These are phyloP conservation scores for Penium margaritaceum DNA, from an alignment of 139 green algal genomes.

Conservation along the genomic window DNA sequence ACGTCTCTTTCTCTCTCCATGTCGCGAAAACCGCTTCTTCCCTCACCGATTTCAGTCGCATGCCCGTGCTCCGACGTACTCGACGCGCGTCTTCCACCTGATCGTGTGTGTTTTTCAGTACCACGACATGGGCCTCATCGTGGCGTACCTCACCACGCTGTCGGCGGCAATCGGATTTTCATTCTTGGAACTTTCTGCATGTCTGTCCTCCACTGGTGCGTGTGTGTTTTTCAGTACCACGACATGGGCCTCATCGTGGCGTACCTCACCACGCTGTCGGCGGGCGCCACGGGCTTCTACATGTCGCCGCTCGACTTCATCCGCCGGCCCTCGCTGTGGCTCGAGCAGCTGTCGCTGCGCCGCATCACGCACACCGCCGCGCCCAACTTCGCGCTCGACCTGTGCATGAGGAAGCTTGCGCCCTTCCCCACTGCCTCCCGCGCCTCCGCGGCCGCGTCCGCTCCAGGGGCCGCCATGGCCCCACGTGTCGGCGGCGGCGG, in stretches of 20 bases:
- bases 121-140: slow-evolving; percentile 53
- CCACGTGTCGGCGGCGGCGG: too few relatives aligned
- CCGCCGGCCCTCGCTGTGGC: slow-evolving; percentile 12
- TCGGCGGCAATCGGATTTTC: too few relatives aligned
- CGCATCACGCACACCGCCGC: slow-evolving; percentile 26
- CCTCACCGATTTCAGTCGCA: too few relatives aligned
- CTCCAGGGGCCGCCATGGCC: too few relatives aligned
- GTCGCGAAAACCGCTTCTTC: too few relatives aligned
- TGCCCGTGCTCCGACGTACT: too few relatives aligned
- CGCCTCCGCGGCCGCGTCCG: neutral
- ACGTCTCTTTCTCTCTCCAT: too few relatives aligned
- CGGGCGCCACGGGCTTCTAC: slow-evolving; percentile 16
- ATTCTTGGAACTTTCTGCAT: too few relatives aligned
- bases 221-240: slow-evolving; percentile 54
- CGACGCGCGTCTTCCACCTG: too few relatives aligned
- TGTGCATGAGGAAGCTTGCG: slow-evolving; percentile 12
- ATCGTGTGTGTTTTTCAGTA: too few relatives aligned
- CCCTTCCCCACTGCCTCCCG: neutral
- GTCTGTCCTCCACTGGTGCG: too few relatives aligned
- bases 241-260: slow-evolving; percentile 50
- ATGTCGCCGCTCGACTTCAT: slow-evolving; percentile 36
- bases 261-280: neutral
- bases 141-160: slow-evolving; percentile 11
- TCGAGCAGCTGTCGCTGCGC: slow-evolving; percentile 16
- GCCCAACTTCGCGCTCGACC: slow-evolving; percentile 32